Conservation (phyloP, 345 rosid species). For the Isatis tinctoria region DNA sequence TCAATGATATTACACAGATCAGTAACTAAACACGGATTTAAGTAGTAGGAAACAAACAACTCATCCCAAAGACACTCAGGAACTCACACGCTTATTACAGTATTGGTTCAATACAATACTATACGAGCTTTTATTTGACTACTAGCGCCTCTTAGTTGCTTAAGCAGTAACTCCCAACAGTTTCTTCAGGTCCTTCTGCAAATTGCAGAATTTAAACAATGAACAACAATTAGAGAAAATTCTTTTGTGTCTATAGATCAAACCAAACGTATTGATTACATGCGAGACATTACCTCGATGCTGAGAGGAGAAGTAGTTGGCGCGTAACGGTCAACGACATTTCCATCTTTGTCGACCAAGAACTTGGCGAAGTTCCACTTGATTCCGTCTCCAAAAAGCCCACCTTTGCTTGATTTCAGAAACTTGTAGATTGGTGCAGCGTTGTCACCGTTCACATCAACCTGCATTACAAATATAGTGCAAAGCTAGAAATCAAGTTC, state of each 20-base stretch:
- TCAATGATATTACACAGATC: not conserved
- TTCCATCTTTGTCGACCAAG: conserved; percentile 71
- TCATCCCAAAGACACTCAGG: not conserved
- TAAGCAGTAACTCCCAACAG: conserved; percentile 40
- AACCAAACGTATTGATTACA: not conserved
- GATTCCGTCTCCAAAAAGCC: conserved; percentile 58
- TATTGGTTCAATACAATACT: conserved; percentile 8
- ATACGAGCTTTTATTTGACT: conserved; percentile 11
- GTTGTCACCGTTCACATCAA: conserved; percentile 75
- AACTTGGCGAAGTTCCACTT: conserved; percentile 95
- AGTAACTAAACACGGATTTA: not conserved
- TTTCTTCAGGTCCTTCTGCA: conserved; percentile 80
- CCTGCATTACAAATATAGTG: conserved; percentile 33
- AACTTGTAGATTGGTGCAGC: conserved; percentile 82
- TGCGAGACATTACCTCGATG: conserved; percentile 57
- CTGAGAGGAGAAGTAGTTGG: conserved; percentile 92
- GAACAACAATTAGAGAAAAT: not conserved
- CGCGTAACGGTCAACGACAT: conserved; percentile 77
- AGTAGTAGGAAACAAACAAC: not conserved
- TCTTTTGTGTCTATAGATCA: not conserved
- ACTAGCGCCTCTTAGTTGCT: not conserved
- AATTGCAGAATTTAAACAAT: not conserved
- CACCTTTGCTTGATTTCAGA: conserved; percentile 83
- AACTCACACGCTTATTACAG: conserved; percentile 3
- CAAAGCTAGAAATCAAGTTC: not conserved